Percentiles rank a stretch among this genome's conserved stretches.
Evolutionary conservation across 2,329 filamentous ascomycete genomes (phyloP).

Genomic region (Pyrenochaeta sp.): DNA sequence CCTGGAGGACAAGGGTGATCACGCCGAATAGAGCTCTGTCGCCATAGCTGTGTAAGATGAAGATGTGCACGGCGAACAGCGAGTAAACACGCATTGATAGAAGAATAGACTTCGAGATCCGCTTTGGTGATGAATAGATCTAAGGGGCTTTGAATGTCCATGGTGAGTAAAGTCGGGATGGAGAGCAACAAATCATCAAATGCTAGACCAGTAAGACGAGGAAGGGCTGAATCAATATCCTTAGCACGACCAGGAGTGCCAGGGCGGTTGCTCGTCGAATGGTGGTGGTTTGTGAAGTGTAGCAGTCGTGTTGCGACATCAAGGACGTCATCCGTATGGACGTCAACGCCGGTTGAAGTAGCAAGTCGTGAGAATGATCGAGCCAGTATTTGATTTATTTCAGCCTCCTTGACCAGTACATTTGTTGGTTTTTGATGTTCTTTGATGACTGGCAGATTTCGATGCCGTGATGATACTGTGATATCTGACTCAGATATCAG

Average conservation of each 20-base stretch:
- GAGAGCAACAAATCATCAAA: slow-evolving; percentile 87
- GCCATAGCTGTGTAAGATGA: slow-evolving; percentile 85
- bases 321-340: slow-evolving; percentile 74
- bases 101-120: slow-evolving; percentile 81
- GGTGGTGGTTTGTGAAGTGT: slow-evolving; percentile 68
- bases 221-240: slow-evolving; percentile 37
- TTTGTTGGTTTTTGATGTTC: slow-evolving; percentile 63
- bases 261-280: slow-evolving; percentile 39
- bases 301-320: slow-evolving; percentile 83
- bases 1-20: slow-evolving; percentile 76
- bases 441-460: slow-evolving; percentile 46
- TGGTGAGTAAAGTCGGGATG: slow-evolving; percentile 71
- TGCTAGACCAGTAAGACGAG: slow-evolving; percentile 55
- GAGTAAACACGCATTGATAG: slow-evolving; percentile 86
- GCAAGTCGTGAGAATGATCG: slow-evolving; percentile 82
- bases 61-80: slow-evolving; percentile 86
- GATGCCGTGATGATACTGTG: slow-evolving; percentile 76
- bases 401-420: slow-evolving; percentile 82
- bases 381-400: slow-evolving; percentile 77
- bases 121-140: slow-evolving; percentile 83
- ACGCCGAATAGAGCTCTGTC: slow-evolving; percentile 77
- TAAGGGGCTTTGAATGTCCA: slow-evolving; percentile 78
- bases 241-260: slow-evolving; percentile 51
- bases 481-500: slow-evolving; percentile 86
- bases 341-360: slow-evolving; percentile 79